phyloP scores from a whole-genome alignment of 2,329 filamentous ascomycete species.

The Diplodia seriata region DNA sequence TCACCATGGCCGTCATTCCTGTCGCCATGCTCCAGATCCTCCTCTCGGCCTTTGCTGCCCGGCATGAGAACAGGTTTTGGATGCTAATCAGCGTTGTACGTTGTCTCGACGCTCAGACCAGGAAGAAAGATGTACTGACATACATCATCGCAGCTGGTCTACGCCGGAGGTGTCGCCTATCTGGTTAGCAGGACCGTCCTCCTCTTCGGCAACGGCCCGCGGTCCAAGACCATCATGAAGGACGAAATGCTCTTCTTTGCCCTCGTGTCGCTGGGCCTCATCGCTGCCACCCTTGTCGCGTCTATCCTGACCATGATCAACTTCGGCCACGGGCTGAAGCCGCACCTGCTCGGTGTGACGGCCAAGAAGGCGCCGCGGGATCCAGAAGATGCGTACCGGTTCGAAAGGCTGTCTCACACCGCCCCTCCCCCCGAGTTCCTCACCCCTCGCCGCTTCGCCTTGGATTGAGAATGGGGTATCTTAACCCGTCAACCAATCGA shows the following conservation, averaged over 20 bases:
- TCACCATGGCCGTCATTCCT: conserved; percentile 41
- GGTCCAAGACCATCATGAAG: conserved; percentile 36
- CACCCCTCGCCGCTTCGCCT: conserved; percentile 9
- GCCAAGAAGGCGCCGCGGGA: conserved; percentile 14
- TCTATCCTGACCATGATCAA: conserved; percentile 36
- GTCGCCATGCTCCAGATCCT: conserved; percentile 34
- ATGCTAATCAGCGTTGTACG: conserved; percentile 36
- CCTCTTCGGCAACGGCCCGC: conserved; percentile 33
- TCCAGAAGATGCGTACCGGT: conserved; percentile 12
- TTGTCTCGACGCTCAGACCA: neutral
- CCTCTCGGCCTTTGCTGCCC: conserved; percentile 34
- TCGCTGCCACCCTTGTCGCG: conserved; percentile 31
- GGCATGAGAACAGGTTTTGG: conserved; percentile 35
- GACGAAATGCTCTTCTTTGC: conserved; percentile 40
- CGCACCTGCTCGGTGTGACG: conserved; percentile 34
- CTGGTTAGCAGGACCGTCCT: conserved; percentile 37
- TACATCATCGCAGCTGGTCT: conserved; percentile 30
- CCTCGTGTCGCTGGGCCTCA: conserved; percentile 30
- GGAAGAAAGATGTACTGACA: neutral
- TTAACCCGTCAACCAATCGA: neutral
- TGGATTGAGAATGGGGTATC: neutral
- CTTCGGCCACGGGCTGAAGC: conserved; percentile 39
- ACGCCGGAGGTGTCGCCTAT: conserved; percentile 37
- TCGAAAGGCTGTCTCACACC: conserved; percentile 17
- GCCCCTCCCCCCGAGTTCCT: conserved; percentile 10